These are phyloP conservation scores for Claviceps lovelessii DNA, from an alignment of 2,329 filamentous ascomycete species.

Conservation along the genomic window DNA sequence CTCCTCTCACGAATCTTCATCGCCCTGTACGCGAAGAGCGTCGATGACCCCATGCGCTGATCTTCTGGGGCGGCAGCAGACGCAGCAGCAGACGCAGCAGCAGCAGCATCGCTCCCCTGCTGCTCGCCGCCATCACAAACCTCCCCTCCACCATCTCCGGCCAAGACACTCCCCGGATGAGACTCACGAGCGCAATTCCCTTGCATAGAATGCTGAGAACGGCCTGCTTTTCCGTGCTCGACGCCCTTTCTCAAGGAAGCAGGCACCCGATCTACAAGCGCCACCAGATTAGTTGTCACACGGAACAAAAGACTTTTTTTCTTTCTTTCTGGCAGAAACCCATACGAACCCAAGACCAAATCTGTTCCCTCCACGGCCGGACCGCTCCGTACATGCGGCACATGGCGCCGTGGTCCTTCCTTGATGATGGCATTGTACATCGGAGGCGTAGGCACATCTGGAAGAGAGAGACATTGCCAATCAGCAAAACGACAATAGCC, in stretches of 20 bases:
- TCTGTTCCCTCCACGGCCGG: background rate
- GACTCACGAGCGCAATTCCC: background rate
- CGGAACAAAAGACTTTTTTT: background rate
- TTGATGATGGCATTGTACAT: background rate
- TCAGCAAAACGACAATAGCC: background rate
- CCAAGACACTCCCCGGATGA: background rate
- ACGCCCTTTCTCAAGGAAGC: background rate
- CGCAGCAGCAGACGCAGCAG: background rate
- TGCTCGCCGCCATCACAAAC: background rate
- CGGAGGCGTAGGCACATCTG: background rate
- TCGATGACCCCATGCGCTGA: slow-evolving; percentile 13
- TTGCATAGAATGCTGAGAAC: background rate
- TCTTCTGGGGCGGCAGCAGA: slow-evolving; percentile 3
- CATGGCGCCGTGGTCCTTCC: slow-evolving; percentile 1
- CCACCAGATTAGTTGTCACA: background rate
- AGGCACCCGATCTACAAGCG: background rate
- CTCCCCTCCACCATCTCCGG: background rate
- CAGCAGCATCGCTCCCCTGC: background rate
- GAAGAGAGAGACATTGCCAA: background rate
- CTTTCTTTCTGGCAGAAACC: background rate
- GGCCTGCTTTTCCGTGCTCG: background rate
- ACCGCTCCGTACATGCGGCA: background rate
- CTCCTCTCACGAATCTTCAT: slow-evolving; percentile 10
- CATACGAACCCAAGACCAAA: background rate
- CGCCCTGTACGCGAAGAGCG: slow-evolving; percentile 18